Evolutionary conservation across 148 eudicot species (phyloP).

Genomic region (Limonium bicolor): DNA sequence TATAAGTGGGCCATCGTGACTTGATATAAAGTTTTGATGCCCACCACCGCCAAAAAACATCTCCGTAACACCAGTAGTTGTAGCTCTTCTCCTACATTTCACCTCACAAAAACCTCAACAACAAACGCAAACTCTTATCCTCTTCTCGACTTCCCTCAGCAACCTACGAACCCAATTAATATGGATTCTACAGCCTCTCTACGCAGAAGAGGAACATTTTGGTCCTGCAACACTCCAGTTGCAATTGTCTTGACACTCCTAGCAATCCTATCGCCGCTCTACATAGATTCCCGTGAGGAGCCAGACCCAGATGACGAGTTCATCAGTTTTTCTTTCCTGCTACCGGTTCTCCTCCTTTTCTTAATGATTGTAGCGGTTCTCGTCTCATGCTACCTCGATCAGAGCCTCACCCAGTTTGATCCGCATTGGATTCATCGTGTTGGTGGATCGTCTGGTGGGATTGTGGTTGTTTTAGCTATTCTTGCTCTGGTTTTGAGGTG

Average conservation of each 20-base stretch:
- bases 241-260: slow-evolving; percentile 33
- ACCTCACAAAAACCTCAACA: slow-evolving; percentile 1
- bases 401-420: slow-evolving; percentile 40
- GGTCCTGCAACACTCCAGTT: slow-evolving; percentile 30
- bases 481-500: slow-evolving; percentile 48
- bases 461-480: slow-evolving; percentile 34
- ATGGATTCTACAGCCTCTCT: slow-evolving; percentile 34
- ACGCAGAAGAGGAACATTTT: slow-evolving; percentile 19
- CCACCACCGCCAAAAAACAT: not conserved
- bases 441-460: slow-evolving; percentile 77
- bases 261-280: slow-evolving; percentile 59
- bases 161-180: too few species aligned
- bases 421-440: slow-evolving; percentile 73
- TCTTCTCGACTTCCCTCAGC: not conserved
- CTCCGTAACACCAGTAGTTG: too few species aligned
- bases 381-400: slow-evolving; percentile 36
- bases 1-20: too few species aligned
- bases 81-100: too few species aligned
- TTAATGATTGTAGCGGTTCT: slow-evolving; percentile 38
- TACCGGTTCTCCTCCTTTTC: slow-evolving; percentile 46
- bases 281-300: slow-evolving; percentile 27
- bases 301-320: slow-evolving; percentile 27
- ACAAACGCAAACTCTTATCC: not conserved
- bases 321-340: slow-evolving; percentile 12
- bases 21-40: not conserved